Percentiles rank a stretch among this genome's conserved stretches.
Evolutionary conservation across 345 rosid species (phyloP).

Genomic region (Eucalyptus polybractea): DNA sequence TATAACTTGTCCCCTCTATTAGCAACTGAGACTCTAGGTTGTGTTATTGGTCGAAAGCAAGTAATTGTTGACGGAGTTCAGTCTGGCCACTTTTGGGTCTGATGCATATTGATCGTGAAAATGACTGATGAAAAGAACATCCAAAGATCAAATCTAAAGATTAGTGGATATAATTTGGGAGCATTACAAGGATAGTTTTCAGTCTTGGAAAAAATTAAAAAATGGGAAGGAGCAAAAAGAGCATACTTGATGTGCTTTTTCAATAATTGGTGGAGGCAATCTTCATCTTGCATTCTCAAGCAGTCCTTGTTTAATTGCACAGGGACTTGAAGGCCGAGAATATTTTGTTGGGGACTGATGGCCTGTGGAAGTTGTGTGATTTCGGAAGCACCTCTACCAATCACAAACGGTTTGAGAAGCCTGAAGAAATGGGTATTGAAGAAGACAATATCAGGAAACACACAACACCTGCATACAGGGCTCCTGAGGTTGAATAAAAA

Average conservation of each 20-base stretch:
- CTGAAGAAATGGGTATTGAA: constrained; percentile 98
- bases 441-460: constrained; percentile 94
- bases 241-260: background rate
- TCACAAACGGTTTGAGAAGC: constrained; percentile 87
- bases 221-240: background rate
- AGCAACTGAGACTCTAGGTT: background rate
- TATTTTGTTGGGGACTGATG: constrained; percentile 67
- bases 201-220: background rate
- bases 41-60: background rate
- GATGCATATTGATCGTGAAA: background rate
- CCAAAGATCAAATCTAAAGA: background rate
- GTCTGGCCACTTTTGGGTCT: background rate
- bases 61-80: background rate
- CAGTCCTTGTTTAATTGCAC: background rate
- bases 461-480: constrained; percentile 96
- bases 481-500: constrained; percentile 74
- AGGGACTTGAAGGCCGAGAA: constrained; percentile 99
- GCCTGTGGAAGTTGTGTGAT: constrained; percentile 87
- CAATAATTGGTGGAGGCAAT: background rate
- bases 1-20: background rate
- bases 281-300: background rate
- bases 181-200: background rate
- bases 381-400: constrained; percentile 91
- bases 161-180: background rate
- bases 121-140: background rate